A percentile compares a stretch with the other conserved stretches of the same genome.
phyloP scores from a whole-genome alignment of 768 basidiomycete species.

The Pleurotus ostreatus region DNA sequence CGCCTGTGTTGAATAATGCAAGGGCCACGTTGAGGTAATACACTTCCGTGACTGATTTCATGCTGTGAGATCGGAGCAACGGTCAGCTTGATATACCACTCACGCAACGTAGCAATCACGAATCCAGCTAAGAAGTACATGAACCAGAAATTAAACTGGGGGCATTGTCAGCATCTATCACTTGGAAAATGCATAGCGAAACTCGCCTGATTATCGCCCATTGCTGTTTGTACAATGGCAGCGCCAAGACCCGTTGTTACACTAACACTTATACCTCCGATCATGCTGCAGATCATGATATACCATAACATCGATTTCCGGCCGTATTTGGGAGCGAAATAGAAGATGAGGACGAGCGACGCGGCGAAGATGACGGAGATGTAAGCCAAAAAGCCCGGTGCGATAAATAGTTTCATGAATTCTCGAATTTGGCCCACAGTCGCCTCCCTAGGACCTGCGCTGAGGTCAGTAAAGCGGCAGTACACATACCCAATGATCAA shows the following conservation, averaged over 20 bases:
- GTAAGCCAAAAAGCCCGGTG: conserved; percentile 79
- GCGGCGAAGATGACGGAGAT: conserved; percentile 58
- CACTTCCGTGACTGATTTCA: conserved; percentile 71
- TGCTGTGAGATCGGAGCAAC: conserved; percentile 11
- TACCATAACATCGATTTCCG: conserved; percentile 95
- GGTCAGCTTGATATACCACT: conserved; percentile 23
- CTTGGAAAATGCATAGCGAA: not conserved
- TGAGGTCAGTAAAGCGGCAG: not conserved
- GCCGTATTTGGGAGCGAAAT: conserved; percentile 84
- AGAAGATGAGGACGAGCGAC: conserved; percentile 72
- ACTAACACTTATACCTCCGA: conserved; percentile 92
- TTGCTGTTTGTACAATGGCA: conserved; percentile 77
- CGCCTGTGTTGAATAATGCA: conserved; percentile 90
- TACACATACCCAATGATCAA: conserved; percentile 15
- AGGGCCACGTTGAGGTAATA: conserved; percentile 96
- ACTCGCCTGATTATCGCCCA: conserved; percentile 75
- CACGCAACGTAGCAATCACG: conserved; percentile 76
- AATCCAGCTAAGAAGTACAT: conserved; percentile 85
- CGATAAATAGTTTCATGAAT: conserved; percentile 78
- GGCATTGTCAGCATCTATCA: not conserved
- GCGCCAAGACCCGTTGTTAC: conserved; percentile 93
- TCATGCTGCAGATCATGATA: conserved; percentile 92
- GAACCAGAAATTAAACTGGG: conserved; percentile 88
- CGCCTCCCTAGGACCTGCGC: conserved; percentile 61
- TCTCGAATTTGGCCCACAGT: conserved; percentile 64